Percentiles rank a stretch among this genome's conserved stretches.
Conservation (phyloP, 2,329 filamentous ascomycete species). For the Paracamarosporium sp. region DNA sequence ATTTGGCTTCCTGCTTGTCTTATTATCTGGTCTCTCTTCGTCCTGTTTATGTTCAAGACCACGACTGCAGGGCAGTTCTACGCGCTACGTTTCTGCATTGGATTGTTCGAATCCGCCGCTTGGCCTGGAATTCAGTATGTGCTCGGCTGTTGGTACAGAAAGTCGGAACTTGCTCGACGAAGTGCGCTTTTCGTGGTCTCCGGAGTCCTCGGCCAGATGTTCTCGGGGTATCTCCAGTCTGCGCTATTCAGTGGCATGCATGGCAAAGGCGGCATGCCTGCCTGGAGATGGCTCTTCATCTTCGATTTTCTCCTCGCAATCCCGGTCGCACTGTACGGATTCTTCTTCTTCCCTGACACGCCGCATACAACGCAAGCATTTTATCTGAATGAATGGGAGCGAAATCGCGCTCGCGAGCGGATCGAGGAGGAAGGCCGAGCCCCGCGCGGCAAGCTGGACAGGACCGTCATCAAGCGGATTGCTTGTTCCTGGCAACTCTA, state of each 20-base stretch:
- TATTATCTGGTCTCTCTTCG: conserved; percentile 5
- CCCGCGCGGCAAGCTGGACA: conserved; percentile 47
- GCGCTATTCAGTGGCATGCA: neutral
- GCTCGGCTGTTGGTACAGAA: neutral
- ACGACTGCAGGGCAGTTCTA: conserved; percentile 3
- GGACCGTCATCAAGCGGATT: conserved; percentile 48
- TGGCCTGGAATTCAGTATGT: neutral
- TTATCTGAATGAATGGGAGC: conserved; percentile 45
- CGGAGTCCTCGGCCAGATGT: neutral
- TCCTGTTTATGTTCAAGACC: conserved; percentile 9
- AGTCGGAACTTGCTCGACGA: neutral
- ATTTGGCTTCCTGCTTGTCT: conserved; percentile 10
- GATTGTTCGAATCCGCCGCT: conserved; percentile 7
- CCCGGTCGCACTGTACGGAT: conserved; percentile 48
- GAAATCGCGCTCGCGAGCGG: conserved; percentile 22
- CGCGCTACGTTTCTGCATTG: conserved; percentile 8
- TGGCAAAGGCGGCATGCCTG: neutral
- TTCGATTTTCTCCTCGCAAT: conserved; percentile 48
- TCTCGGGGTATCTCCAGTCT: neutral
- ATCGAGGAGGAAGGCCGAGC: conserved; percentile 46
- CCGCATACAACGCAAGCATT: conserved; percentile 52
- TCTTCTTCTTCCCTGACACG: conserved; percentile 52
- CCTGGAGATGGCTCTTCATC: conserved; percentile 43
- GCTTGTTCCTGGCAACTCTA: conserved; percentile 54
- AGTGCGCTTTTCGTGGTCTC: neutral